Base-by-base conservation (phyloP, 2,329 filamentous ascomycete species). In the Clonostachys rosea region DNA sequence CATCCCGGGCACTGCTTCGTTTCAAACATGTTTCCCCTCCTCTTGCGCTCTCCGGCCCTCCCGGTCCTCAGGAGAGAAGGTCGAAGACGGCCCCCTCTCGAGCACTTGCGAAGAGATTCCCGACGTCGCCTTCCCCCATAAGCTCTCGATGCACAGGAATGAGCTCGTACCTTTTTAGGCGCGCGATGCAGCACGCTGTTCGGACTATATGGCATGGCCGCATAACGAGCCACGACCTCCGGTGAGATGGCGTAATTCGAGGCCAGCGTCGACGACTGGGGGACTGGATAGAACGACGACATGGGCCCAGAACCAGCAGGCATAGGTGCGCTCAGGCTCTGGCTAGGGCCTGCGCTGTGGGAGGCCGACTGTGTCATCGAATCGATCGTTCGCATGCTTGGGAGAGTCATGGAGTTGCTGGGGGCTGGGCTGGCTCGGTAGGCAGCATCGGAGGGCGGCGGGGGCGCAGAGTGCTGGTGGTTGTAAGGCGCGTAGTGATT, bases 151-250 rank as follows among this genome's bases (percentile, higher is more conserved):
- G 34, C 35, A 20, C 20, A 12, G 20, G 17, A n/a, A 18, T 41
- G 12, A 12, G 37, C 16, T 60, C 66, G 47, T 71, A 81, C 78
- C 76, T 81, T 82, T 56, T 81, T 82, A 39, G 78, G 74, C 17
- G 76, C 74, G 45, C 74, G 70, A 42, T 70, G 67, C 42, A 77
- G 52, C 42, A 76, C 64, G 14, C 7, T 18, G 42, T 74, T 69
- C 34, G 74, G 72, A 47, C 79, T 76, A 44, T 71, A 70, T 34
- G 74, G 68, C 36, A 79, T 56, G 17, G 36, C 17, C 34, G 71
- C 63, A 54, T 76, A 77, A 48, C 75, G 66, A 51, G 66, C 63
- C 54, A 70, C 57, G 50, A 68, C 60, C 30, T 75, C 71, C 11
- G 68, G 61, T 24, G 69, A 64, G 46, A 79, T 58, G n/a, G 66